phyloP scores from a whole-genome alignment of 2,329 filamentous ascomycete species.

The Kalaharituber pfeilii region DNA sequence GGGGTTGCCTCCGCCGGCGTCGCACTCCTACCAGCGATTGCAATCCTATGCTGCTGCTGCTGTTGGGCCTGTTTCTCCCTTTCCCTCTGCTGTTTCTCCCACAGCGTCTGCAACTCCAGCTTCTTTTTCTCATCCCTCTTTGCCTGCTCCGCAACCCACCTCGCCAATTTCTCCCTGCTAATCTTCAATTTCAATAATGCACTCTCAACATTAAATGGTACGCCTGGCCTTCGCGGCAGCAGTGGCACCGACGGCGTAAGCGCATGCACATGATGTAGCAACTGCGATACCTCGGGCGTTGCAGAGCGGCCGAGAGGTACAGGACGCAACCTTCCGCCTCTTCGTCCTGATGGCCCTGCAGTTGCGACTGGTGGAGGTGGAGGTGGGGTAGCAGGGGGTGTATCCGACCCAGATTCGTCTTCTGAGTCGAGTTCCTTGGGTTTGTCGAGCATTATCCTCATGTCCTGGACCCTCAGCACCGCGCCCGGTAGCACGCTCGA shows the following conservation, averaged over 20 bases:
- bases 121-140: slow-evolving; percentile 26
- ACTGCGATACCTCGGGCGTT: slow-evolving; percentile 50
- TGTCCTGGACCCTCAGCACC: slow-evolving; percentile 27
- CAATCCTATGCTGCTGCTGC: background rate
- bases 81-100: background rate
- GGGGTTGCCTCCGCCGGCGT: background rate
- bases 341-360: slow-evolving; percentile 21
- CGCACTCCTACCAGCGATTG: background rate
- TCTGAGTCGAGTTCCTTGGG: slow-evolving; percentile 47
- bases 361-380: slow-evolving; percentile 18
- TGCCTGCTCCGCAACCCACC: background rate
- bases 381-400: slow-evolving; percentile 27
- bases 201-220: slow-evolving; percentile 29
- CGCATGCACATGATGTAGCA: slow-evolving; percentile 2
- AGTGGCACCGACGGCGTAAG: background rate
- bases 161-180: slow-evolving; percentile 37
- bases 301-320: slow-evolving; percentile 78
- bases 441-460: slow-evolving; percentile 18
- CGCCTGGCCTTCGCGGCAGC: slow-evolving; percentile 16
- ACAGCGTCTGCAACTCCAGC: background rate
- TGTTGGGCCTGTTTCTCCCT: background rate
- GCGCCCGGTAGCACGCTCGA: slow-evolving; percentile 84
- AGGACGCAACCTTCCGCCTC: slow-evolving; percentile 16
- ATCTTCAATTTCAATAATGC: slow-evolving; percentile 62
- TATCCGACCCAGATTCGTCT: slow-evolving; percentile 77